Evolutionary conservation across 192 early-diverging fungal genomes (phyloP).

Genomic region (Podila horticola): DNA sequence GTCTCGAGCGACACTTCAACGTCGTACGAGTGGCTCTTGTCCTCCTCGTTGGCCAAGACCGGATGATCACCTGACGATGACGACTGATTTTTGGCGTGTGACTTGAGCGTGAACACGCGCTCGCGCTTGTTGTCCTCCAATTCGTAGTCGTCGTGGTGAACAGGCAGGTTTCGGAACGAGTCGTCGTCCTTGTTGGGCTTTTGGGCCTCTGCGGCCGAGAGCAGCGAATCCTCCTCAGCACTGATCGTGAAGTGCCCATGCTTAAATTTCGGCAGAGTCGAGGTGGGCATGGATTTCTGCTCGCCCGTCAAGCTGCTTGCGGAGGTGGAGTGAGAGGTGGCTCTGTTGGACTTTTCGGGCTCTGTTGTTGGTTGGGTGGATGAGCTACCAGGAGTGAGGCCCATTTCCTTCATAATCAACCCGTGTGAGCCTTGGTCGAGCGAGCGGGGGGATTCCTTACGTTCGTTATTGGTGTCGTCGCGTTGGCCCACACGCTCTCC

Average conservation of each 20-base stretch:
- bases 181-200: conserved; percentile 29
- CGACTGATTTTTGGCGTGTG: not conserved
- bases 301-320: too few relatives aligned
- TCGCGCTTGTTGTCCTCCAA: conserved; percentile 26
- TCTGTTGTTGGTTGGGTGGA: not conserved
- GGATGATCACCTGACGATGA: not conserved
- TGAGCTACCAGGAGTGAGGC: not conserved
- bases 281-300: not conserved
- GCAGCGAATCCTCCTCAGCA: not conserved
- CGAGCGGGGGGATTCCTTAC: conserved; percentile 20
- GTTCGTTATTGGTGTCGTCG: not conserved
- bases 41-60: not conserved
- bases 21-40: not conserved
- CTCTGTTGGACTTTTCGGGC: not conserved
- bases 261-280: conserved; percentile 16
- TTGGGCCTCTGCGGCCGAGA: conserved; percentile 9
- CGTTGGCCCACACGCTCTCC: not conserved
- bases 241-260: conserved; percentile 12
- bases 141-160: conserved; percentile 25
- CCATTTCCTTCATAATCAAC: not conserved
- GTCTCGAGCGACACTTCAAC: conserved; percentile 16
- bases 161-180: conserved; percentile 24
- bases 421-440: conserved; percentile 36
- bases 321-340: not conserved
- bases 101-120: conserved; percentile 14